phyloP scores from a whole-genome alignment of 495 filamentous ascomycete species.

The Lineolata rhizophorae region DNA sequence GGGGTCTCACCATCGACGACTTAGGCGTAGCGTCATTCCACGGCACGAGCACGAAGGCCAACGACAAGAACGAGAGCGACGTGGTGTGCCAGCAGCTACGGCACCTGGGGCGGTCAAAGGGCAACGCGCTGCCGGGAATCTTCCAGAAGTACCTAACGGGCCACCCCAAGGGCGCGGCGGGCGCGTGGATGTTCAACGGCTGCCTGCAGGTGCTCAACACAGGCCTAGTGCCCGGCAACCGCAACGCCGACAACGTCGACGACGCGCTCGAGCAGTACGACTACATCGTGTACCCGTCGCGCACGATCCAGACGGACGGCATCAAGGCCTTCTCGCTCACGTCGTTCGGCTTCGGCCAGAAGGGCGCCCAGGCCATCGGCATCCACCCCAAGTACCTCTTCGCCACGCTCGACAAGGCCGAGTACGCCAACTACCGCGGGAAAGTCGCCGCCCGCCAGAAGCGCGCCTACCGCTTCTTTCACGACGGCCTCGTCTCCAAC shows the following conservation, averaged over 20 bases:
- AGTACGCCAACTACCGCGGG: slow-evolving; percentile 58
- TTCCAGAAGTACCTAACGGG: slow-evolving; percentile 99
- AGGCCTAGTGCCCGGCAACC: slow-evolving; percentile 87
- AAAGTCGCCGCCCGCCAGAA: slow-evolving; percentile 88
- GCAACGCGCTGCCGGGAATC: slow-evolving; percentile 87
- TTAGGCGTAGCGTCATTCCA: slow-evolving; percentile 93
- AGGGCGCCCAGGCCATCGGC: slow-evolving; percentile 92
- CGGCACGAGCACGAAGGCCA: slow-evolving; percentile 92
- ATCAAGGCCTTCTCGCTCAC: slow-evolving; percentile 97
- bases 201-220: slow-evolving; percentile 84
- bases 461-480: slow-evolving; percentile 95
- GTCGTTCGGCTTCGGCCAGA: slow-evolving; percentile 98
- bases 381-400: slow-evolving; percentile 92
- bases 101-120: slow-evolving; percentile 86
- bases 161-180: slow-evolving; percentile 96
- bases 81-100: slow-evolving; percentile 92
- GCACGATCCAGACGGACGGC: slow-evolving; percentile 90
- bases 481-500: slow-evolving; percentile 93
- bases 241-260: slow-evolving; percentile 96
- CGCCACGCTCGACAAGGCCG: slow-evolving; percentile 71
- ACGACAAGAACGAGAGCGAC: slow-evolving; percentile 99
- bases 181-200: slow-evolving; percentile 99
- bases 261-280: slow-evolving; percentile 92
- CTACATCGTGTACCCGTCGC: slow-evolving; percentile 90
- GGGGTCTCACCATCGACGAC: slow-evolving; percentile 95